Conservation (phyloP, 345 rosid species). For the Eucalyptus regnans region DNA sequence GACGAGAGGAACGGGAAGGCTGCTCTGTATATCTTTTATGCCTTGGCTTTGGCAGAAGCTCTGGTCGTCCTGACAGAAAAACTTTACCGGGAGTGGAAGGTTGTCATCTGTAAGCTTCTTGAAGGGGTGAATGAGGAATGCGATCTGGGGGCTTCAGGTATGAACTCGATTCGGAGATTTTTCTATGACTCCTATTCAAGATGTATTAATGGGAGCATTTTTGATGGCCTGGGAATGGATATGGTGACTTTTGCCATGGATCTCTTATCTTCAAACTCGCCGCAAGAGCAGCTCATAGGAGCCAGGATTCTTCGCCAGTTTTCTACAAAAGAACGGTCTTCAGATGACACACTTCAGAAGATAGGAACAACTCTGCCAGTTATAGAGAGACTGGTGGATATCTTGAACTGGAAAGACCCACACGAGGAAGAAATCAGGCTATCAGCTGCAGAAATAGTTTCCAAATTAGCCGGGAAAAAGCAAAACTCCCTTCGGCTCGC, state of each 20-base stretch:
- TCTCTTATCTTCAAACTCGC: slow-evolving; percentile 44
- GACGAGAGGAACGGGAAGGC: slow-evolving; percentile 49
- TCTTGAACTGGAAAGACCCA: slow-evolving; percentile 73
- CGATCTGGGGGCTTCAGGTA: slow-evolving; percentile 44
- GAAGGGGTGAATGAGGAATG: not conserved
- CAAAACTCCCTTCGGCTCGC: slow-evolving; percentile 44
- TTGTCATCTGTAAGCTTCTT: not conserved
- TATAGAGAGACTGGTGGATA: slow-evolving; percentile 64
- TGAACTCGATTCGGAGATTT: slow-evolving; percentile 44
- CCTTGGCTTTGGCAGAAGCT: slow-evolving; percentile 69
- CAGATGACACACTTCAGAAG: slow-evolving; percentile 65
- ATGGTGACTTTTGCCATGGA: slow-evolving; percentile 63
- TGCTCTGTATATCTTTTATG: slow-evolving; percentile 56
- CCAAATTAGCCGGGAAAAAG: slow-evolving; percentile 52
- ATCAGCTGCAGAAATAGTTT: slow-evolving; percentile 58
- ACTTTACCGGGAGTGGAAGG: slow-evolving; percentile 42
- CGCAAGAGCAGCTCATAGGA: slow-evolving; percentile 73
- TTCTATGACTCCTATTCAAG: slow-evolving; percentile 75
- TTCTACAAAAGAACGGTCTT: slow-evolving; percentile 17
- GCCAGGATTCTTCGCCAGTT: slow-evolving; percentile 49
- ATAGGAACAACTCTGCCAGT: slow-evolving; percentile 46
- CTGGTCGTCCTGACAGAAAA: slow-evolving; percentile 54
- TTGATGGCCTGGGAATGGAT: slow-evolving; percentile 74
- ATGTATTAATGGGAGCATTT: slow-evolving; percentile 67
- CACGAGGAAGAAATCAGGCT: slow-evolving; percentile 64